Percentiles rank a stretch among this genome's conserved stretches.
These are phyloP conservation scores for Pythium grandisporangium DNA, from an alignment of 352 stramenopile species.

Conservation along the genomic window DNA sequence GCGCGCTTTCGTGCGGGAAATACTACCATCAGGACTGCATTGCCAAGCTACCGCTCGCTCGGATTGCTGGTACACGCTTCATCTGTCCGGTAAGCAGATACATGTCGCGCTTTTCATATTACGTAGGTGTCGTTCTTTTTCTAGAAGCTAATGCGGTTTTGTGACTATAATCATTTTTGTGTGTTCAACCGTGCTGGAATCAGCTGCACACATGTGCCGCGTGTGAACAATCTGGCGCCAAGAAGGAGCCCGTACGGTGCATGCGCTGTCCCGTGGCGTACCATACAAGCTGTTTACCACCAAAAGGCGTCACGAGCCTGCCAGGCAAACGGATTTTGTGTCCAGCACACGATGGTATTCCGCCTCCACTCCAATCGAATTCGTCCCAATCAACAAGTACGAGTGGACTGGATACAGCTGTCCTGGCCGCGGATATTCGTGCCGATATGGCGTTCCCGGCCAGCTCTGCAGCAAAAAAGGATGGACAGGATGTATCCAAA, in stretches of 20 bases:
- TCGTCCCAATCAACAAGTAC: neutral
- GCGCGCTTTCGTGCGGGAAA: constrained; percentile 75
- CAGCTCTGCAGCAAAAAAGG: neutral
- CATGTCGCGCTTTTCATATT: too few relatives aligned
- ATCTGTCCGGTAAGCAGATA: constrained; percentile 72
- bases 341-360: constrained; percentile 29
- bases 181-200: too few relatives aligned
- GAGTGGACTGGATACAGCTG: constrained; percentile 2
- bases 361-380: neutral
- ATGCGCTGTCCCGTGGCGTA: constrained; percentile 74
- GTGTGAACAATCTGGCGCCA: constrained; percentile 65
- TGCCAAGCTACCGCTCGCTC: constrained; percentile 60
- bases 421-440: too few relatives aligned
- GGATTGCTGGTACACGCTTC: constrained; percentile 72
- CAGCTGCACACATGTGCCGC: constrained; percentile 70
- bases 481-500: neutral
- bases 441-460: too few relatives aligned
- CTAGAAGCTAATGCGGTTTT: too few relatives aligned
- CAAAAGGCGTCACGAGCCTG: constrained; percentile 35
- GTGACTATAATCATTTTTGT: too few relatives aligned
- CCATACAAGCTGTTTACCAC: constrained; percentile 66
- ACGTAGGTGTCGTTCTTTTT: too few relatives aligned
- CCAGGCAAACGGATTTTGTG: constrained; percentile 72
- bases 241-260: constrained; percentile 75
- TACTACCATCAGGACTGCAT: constrained; percentile 83